Percentiles rank a stretch among this genome's conserved stretches.
phyloP scores from a whole-genome alignment of 805 yeast species.

The Osmozyma mogii region DNA sequence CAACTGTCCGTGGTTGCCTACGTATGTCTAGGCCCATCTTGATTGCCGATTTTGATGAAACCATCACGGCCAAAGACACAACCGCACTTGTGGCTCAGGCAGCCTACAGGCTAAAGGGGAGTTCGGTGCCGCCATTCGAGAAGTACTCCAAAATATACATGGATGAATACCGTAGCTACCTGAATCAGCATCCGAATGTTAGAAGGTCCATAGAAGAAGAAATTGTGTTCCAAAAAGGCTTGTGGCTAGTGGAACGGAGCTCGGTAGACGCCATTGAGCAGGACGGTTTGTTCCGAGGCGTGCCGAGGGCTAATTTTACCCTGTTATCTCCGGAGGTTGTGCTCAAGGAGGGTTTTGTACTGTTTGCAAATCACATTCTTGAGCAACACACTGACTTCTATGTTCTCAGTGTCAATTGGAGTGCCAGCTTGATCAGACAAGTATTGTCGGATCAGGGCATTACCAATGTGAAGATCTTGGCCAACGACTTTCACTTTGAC shows the following conservation, averaged over 20 bases:
- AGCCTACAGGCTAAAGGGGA: slow-evolving; percentile 33
- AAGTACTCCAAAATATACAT: slow-evolving; percentile 39
- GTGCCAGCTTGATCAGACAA: slow-evolving; percentile 37
- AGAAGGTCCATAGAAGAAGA: slow-evolving; percentile 30
- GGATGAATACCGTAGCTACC: slow-evolving; percentile 26
- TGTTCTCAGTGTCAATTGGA: slow-evolving; percentile 59
- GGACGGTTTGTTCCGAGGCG: slow-evolving; percentile 34
- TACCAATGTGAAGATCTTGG: slow-evolving; percentile 23
- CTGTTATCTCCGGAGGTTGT: slow-evolving; percentile 28
- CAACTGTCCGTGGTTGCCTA: too few species aligned
- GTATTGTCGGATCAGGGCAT: slow-evolving; percentile 17
- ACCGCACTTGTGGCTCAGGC: slow-evolving; percentile 42
- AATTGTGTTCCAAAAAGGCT: slow-evolving; percentile 35
- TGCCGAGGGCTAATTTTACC: slow-evolving; percentile 22
- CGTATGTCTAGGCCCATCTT: slow-evolving; percentile 14
- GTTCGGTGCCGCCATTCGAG: slow-evolving; percentile 29
- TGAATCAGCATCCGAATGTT: slow-evolving; percentile 10
- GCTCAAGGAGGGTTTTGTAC: slow-evolving; percentile 32
- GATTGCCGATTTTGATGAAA: slow-evolving; percentile 62
- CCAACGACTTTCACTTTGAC: slow-evolving; percentile 45
- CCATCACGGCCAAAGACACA: slow-evolving; percentile 50
- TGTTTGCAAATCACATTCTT: slow-evolving; percentile 19
- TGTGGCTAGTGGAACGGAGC: slow-evolving; percentile 38
- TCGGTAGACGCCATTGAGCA: slow-evolving; percentile 38
- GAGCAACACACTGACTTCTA: slow-evolving; percentile 25